These are phyloP conservation scores for Fusarium hostae DNA, from an alignment of 2,329 filamentous ascomycete genomes.

Conservation along the genomic window DNA sequence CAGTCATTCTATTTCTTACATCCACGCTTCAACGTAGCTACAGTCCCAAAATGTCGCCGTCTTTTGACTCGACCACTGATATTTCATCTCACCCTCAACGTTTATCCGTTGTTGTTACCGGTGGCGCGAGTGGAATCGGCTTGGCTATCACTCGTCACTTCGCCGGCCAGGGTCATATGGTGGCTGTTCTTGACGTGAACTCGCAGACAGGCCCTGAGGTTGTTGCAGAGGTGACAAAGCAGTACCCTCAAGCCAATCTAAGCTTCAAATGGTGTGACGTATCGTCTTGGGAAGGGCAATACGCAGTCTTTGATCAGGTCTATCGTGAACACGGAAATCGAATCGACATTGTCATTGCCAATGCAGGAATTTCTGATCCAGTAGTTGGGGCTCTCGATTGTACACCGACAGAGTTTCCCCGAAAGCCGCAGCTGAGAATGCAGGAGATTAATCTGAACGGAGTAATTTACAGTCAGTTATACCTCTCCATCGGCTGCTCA, in stretches of 20 bases:
- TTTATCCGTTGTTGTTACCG: background rate
- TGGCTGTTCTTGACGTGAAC: background rate
- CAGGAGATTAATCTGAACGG: background rate
- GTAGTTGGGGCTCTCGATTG: conserved; percentile 2
- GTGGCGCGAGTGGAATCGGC: background rate
- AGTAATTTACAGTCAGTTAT: background rate
- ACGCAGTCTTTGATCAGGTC: background rate
- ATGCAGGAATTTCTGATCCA: conserved; percentile 1
- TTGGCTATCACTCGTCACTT: background rate
- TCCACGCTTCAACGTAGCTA: rapidly evolving
- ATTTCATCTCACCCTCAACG: rapidly evolving
- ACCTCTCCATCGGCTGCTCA: rapidly evolving
- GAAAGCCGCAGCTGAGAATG: background rate
- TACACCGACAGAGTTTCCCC: background rate
- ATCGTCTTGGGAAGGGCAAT: background rate
- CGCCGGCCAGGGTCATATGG: background rate
- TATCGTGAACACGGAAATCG: background rate
- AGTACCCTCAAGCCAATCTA: background rate
- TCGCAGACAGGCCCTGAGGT: background rate
- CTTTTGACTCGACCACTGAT: background rate
- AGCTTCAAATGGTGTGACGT: conserved; percentile 7
- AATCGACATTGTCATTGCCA: background rate
- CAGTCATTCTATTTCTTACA: background rate
- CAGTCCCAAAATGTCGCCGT: background rate
- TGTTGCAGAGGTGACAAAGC: background rate